phyloP scores from a whole-genome alignment of 768 basidiomycete genomes.

The Candolleomyces aberdarensis region DNA sequence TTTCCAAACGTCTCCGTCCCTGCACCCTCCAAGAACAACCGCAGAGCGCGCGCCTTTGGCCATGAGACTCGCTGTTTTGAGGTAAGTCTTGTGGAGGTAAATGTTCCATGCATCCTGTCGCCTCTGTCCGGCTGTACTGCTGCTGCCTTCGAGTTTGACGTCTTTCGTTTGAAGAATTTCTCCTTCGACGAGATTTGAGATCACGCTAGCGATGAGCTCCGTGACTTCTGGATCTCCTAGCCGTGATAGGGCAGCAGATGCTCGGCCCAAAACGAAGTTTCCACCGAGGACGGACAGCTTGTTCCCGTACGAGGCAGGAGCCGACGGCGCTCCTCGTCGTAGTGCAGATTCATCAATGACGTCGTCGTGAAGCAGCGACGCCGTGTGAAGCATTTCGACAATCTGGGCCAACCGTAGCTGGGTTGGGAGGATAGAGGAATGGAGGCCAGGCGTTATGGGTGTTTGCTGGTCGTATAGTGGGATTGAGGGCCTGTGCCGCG shows the following conservation, averaged over 20 bases:
- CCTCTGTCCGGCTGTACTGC: slow-evolving; percentile 12
- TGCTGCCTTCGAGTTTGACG: slow-evolving; percentile 38
- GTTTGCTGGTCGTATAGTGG: not conserved
- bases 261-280: slow-evolving; percentile 87
- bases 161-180: slow-evolving; percentile 84
- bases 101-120: slow-evolving; percentile 59
- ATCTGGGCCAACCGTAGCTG: slow-evolving; percentile 91
- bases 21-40: slow-evolving; percentile 84
- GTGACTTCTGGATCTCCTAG: slow-evolving; percentile 83
- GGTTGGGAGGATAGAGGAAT: slow-evolving; percentile 53
- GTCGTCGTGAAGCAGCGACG: slow-evolving; percentile 93
- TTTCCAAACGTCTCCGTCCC: slow-evolving; percentile 83
- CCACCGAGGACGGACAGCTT: slow-evolving; percentile 87
- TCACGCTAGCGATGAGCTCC: slow-evolving; percentile 81
- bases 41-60: slow-evolving; percentile 87
- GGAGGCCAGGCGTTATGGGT: not conserved
- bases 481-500: slow-evolving; percentile 7
- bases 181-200: slow-evolving; percentile 89
- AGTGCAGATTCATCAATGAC: slow-evolving; percentile 85
- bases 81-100: slow-evolving; percentile 90
- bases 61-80: slow-evolving; percentile 93
- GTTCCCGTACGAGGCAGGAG: slow-evolving; percentile 82
- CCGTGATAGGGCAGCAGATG: slow-evolving; percentile 75
- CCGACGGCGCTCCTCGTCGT: slow-evolving; percentile 73
- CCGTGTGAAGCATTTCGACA: slow-evolving; percentile 95